Evolutionary conservation across 352 stramenopile genomes (phyloP).

Genomic region (Stramenopiles sp.): DNA sequence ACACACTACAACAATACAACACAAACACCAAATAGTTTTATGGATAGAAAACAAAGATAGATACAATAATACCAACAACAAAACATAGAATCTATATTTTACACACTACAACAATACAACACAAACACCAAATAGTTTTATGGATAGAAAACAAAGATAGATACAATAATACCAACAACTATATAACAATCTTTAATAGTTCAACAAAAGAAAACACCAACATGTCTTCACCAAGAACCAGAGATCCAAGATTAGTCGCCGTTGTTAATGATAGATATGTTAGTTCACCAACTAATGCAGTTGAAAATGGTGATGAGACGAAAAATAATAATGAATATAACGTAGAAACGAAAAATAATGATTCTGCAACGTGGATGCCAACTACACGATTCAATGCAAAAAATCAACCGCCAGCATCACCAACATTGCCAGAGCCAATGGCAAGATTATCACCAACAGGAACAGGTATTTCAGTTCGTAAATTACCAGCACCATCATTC

Average conservation of each 20-base stretch:
- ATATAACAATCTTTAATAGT: no score
- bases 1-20: no score
- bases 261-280: not conserved
- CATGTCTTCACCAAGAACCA: not conserved
- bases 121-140: no score
- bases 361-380: not conserved
- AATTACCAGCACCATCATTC: conserved; percentile 9
- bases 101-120: no score
- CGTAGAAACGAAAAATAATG: not conserved
- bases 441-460: conserved; percentile 15
- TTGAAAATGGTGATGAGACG: not conserved
- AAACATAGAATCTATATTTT: no score
- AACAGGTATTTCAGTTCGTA: conserved; percentile 17
- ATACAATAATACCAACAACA: no score
- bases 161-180: no score
- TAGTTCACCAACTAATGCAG: not conserved
- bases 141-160: no score
- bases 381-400: not conserved
- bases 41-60: no score
- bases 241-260: not conserved
- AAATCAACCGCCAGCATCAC: not conserved
- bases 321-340: not conserved
- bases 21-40: no score
- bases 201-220: no score
- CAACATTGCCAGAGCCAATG: conserved; percentile 13